Evolutionary conservation across 2,329 filamentous ascomycete species (phyloP), one percentile per base, ranked within the genome.

Genomic region (Chaetomium olivaceum): DNA sequence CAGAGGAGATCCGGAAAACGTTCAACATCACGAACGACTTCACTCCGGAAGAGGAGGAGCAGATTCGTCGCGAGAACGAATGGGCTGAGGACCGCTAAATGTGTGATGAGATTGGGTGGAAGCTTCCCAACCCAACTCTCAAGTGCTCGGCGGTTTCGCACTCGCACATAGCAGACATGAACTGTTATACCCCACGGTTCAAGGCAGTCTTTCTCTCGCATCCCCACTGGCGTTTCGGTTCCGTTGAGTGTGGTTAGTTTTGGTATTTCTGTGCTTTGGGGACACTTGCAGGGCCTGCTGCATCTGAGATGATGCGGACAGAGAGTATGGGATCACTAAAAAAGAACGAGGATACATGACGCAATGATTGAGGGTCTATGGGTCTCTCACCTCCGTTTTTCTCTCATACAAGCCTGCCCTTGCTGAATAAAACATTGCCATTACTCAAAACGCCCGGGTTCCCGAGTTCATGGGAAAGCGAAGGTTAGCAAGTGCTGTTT

Each of bases 21-120:
- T 99, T 99, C 84, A 99, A 99, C 82, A 99, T 99, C 75, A 95
- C 96, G 75, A 99, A 99, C 74, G 95, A 99, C 79, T 99, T 99
- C 82, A 98, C 95, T 0, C 92, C 94, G 2, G 95, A 99, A 80
- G 95, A 99, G 82, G 95, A 99, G 80, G 95, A 99, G 77, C 95
- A 99, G 85, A 99, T 95, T 70, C 90, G 91, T 64, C 87, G 91
- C 4, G 91, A 95, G 83, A 95, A 95, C 77, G 91, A 95, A 80
- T 95, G 91, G 91, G 91, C 91, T 55, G 91, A 95, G 83, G 91
- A 95, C 73, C 87, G 89, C 73, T 91, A 84, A 43, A 14, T 29
- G 39, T 43, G 39, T 7, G 16, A 43, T 43, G 5, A n/a, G 39
- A 39, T 39, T 14, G 16, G 39, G 39, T n/a, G 39, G 39, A 16